A percentile compares a stretch with the other conserved stretches of the same genome.
Conservation (phyloP, 495 filamentous ascomycete species). For the Pseudevernia furfuracea region DNA sequence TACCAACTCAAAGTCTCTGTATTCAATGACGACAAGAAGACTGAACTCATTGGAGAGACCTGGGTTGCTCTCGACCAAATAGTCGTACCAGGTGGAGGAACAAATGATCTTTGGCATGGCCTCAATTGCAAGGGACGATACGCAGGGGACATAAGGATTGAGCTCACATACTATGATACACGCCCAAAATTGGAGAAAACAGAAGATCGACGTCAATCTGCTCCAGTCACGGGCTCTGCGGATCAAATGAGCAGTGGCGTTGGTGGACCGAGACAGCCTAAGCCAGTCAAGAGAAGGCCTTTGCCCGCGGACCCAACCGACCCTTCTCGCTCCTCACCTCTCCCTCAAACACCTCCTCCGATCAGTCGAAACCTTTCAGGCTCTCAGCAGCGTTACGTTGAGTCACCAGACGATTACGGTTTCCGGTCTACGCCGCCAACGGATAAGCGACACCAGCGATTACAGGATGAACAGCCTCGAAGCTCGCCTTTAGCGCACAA, state of each 20-base stretch:
- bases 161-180: constrained; percentile 92
- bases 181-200: constrained; percentile 66
- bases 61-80: constrained; percentile 79
- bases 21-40: constrained; percentile 96
- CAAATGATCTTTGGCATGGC: constrained; percentile 85
- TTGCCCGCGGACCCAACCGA: constrained; percentile 62
- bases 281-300: constrained; percentile 67
- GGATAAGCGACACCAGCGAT: constrained; percentile 8
- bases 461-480: constrained; percentile 4
- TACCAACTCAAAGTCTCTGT: constrained; percentile 87
- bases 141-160: constrained; percentile 87
- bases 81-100: constrained; percentile 76
- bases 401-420: constrained; percentile 13
- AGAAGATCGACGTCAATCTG: constrained; percentile 46
- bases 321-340: constrained; percentile 29
- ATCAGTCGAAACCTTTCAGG: constrained; percentile 6
- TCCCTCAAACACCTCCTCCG: constrained; percentile 19
- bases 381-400: constrained; percentile 15
- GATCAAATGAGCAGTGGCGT: constrained; percentile 12
- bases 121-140: constrained; percentile 86
- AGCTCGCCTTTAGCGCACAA: constrained; percentile 6
- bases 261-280: constrained; percentile 50
- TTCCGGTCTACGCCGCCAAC: constrained; percentile 4
- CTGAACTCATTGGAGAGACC: constrained; percentile 87
- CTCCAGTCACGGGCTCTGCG: constrained; percentile 16